Evolutionary conservation across 129 eudicot genomes (phyloP), one percentile per base, ranked within the genome.

Genomic region (Centrapalus pauciflorus): DNA sequence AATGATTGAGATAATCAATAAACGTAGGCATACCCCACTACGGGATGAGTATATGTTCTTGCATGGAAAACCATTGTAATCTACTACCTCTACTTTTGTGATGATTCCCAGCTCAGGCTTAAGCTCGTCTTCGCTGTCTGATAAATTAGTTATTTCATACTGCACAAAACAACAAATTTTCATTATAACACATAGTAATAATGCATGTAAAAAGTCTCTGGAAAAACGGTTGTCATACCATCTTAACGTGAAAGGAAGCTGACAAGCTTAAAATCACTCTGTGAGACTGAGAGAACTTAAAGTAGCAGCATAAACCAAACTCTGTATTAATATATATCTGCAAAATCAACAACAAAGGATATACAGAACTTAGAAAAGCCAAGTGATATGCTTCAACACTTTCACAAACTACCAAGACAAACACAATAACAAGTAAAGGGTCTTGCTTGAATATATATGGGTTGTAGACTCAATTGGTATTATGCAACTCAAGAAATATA

Each of bases 81-180:
- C 74, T 50, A 74, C 66, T 64, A 61, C 55, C 75, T 90, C 85
- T 19, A 76, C 54, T 64, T 80, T 80, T 5, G 83, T 70, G 76
- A 66, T 58, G 71, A 59, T 75, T 77, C 71, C 82, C 69, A 64
- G 61, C 12, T 40, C 85, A 29, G 76, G 69, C 50, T 70, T 70
- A 7, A 37, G 67, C 64, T 71, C 59, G 59, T 74, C 79, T 54
- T 80, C 81, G 9, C 67, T 80, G 59, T 84, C 87, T 55, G 88
- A 83, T 50, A 75, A 38, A 41, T 86, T 76, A 45, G 73, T 68
- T 73, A 79, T 58, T 69, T 85, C 74, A 73, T 64, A 65, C 93
- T 76, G 58, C 61, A 82, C 12, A 59, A 66, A 57, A 67, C 55
- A 46, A 34, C 28, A 21, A 16, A 26, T 33, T 8, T 7, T 17